These are phyloP conservation scores for Spongispora temasekensis DNA, from an alignment of 1,284 basidiomycete genomes.

Conservation along the genomic window DNA sequence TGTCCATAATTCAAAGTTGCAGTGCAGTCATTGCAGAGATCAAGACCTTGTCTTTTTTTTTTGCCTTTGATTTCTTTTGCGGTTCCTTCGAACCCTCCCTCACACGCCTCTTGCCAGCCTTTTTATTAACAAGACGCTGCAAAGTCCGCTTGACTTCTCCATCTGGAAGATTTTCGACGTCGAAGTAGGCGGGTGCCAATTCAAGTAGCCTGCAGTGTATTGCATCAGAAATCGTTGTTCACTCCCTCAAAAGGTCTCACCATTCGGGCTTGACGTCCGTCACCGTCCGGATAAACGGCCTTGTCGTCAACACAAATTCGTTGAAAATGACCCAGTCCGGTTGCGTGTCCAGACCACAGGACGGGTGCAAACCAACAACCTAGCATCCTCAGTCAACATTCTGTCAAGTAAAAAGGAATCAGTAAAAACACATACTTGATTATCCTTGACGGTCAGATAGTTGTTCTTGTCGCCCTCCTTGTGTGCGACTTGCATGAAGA, in stretches of 20 bases:
- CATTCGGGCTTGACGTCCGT: constrained; percentile 90
- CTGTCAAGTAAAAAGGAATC: neutral
- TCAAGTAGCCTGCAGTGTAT: constrained; percentile 71
- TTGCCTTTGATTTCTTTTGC: no score
- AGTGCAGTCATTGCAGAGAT: no score
- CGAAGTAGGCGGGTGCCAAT: constrained; percentile 79
- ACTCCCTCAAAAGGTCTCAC: constrained; percentile 43
- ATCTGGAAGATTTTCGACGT: constrained; percentile 64
- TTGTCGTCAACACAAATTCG: constrained; percentile 94
- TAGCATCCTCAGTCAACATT: constrained; percentile 32
- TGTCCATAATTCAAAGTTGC: no score
- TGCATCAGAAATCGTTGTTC: neutral
- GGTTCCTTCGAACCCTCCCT: no score
- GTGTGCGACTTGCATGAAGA: constrained; percentile 99
- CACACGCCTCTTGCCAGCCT: constrained; percentile 36
- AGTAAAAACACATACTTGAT: constrained; percentile 55
- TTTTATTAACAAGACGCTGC: constrained; percentile 49
- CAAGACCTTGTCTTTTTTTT: no score
- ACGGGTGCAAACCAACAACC: constrained; percentile 93
- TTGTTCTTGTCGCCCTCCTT: constrained; percentile 90
- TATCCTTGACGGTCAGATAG: constrained; percentile 92
- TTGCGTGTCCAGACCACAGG: constrained; percentile 88
- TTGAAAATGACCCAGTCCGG: constrained; percentile 99
- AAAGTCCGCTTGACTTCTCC: constrained; percentile 77
- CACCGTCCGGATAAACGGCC: constrained; percentile 89